Conservation (phyloP, 163 green algal genomes). For the Trebouxia gelatinosa region DNA sequence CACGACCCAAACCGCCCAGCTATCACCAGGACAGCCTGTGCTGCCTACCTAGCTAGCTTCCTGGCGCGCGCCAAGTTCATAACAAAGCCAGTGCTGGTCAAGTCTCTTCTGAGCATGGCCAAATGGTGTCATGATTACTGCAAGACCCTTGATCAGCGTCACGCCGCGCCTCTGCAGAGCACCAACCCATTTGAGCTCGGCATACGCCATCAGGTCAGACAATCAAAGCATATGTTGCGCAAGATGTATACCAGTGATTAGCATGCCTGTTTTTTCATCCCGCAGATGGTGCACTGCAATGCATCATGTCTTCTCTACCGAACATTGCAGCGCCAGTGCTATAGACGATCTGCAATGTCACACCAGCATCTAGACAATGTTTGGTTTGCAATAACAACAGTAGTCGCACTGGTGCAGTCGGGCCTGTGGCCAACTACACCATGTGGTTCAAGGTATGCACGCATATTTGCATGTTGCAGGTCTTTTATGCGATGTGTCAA, state of each 20-base stretch:
- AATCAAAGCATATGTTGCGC: too few relatives aligned
- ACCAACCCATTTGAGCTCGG: background rate
- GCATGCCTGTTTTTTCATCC: too few relatives aligned
- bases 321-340: background rate
- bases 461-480: too few relatives aligned
- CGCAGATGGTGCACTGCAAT: too few relatives aligned
- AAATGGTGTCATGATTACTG: conserved; percentile 53
- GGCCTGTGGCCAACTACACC: too few relatives aligned
- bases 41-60: conserved; percentile 78
- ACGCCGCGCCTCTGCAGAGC: background rate
- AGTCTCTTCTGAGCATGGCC: conserved; percentile 30
- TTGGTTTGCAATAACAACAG: too few relatives aligned
- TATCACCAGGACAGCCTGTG: conserved; percentile 63
- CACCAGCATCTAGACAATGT: background rate
- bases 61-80: conserved; percentile 62
- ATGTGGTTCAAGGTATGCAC: too few relatives aligned
- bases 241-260: too few relatives aligned
- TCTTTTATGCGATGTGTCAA: conserved; percentile 78
- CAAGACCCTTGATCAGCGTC: conserved; percentile 41
- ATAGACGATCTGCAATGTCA: background rate
- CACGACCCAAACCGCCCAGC: conserved; percentile 52
- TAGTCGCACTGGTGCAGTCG: too few relatives aligned
- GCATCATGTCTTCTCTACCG: too few relatives aligned
- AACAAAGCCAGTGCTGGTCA: conserved; percentile 28
- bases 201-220: conserved; percentile 10